Conservation (phyloP, 2,329 filamentous ascomycete genomes). For the Phialophora chinensis region DNA sequence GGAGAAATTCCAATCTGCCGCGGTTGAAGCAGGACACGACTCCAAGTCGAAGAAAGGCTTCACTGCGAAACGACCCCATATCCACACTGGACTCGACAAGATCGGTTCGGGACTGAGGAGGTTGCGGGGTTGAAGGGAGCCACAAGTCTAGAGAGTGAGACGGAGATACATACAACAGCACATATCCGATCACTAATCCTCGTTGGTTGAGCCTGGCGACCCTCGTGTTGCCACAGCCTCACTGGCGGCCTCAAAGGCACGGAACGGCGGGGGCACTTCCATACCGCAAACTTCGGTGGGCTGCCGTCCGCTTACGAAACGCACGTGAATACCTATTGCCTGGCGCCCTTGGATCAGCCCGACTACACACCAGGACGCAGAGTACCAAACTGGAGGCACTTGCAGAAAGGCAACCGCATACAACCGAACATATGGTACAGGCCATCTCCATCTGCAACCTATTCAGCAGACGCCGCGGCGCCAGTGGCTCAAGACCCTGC, state of each 20-base stretch:
- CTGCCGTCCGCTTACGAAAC: not conserved
- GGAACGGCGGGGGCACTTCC: not conserved
- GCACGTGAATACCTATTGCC: not conserved
- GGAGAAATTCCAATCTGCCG: conserved; percentile 24
- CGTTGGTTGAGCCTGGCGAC: not conserved
- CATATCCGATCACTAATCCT: not conserved
- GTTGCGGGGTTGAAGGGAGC: conserved; percentile 27
- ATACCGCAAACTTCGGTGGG: not conserved
- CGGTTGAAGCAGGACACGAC: conserved; percentile 13
- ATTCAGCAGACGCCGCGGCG: not conserved
- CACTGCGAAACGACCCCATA: conserved; percentile 32
- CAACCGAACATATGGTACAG: not conserved
- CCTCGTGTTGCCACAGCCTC: not conserved
- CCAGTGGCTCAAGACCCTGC: not conserved
- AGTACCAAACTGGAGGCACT: not conserved
- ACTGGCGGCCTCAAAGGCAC: not conserved
- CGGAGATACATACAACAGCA: not conserved
- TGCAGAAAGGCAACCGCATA: not conserved
- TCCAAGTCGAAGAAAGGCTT: conserved; percentile 19
- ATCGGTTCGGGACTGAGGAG: conserved; percentile 26
- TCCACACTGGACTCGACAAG: conserved; percentile 26
- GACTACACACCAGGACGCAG: not conserved
- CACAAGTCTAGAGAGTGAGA: conserved; percentile 1
- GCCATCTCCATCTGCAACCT: not conserved
- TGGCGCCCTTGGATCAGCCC: not conserved